These are phyloP conservation scores for Hippophae gyantsensis DNA, from an alignment of 306 rosid genomes.

Conservation along the genomic window DNA sequence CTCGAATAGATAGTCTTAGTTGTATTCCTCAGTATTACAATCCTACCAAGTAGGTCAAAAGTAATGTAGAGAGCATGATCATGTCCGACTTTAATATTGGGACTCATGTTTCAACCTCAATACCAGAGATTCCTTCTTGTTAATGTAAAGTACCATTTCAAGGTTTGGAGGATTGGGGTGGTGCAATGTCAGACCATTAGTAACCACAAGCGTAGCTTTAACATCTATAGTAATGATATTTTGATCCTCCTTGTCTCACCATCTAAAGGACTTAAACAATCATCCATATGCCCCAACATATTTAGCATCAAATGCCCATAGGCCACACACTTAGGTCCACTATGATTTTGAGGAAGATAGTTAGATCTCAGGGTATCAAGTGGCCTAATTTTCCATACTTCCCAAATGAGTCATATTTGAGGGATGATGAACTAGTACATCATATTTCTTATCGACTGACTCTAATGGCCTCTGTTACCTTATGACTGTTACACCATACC, in stretches of 20 bases:
- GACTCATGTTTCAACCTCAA: constrained; percentile 90
- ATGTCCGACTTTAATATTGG: constrained; percentile 85
- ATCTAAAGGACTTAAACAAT: constrained; percentile 75
- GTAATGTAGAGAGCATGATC: constrained; percentile 72
- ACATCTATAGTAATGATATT: constrained; percentile 64
- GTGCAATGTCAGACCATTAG: constrained; percentile 48
- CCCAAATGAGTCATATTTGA: constrained; percentile 72
- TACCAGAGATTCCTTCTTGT: constrained; percentile 84
- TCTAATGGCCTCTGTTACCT: constrained; percentile 60
- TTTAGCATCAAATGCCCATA: constrained; percentile 60
- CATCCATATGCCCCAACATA: constrained; percentile 53
- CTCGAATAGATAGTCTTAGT: constrained; percentile 78
- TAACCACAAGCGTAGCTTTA: constrained; percentile 51
- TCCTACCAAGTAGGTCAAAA: constrained; percentile 79
- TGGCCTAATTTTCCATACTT: constrained; percentile 56
- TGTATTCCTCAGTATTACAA: constrained; percentile 65
- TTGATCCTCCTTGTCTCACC: constrained; percentile 84
- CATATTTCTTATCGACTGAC: constrained; percentile 43
- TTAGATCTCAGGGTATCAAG: constrained; percentile 57
- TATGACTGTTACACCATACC: constrained; percentile 63
- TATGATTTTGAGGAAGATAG: constrained; percentile 87
- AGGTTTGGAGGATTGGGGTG: constrained; percentile 90
- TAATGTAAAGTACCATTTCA: constrained; percentile 59
- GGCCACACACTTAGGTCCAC: constrained; percentile 28
- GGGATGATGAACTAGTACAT: constrained; percentile 41